Evolutionary conservation across 225 moss, liverwort and hornwort species (phyloP).

Genomic region (Ulota crispa): DNA sequence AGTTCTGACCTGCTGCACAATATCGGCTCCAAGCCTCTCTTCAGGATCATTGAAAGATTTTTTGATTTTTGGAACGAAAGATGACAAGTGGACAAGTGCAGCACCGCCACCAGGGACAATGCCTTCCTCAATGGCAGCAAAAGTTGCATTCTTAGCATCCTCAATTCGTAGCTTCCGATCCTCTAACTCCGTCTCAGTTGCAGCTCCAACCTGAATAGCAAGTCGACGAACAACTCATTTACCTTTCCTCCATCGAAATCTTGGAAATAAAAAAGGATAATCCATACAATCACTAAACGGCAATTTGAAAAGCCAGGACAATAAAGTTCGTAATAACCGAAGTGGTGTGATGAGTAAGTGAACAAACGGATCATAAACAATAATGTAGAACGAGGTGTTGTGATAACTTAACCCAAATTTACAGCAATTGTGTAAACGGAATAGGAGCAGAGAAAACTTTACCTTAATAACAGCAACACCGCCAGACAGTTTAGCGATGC

Average conservation of each 20-base stretch:
- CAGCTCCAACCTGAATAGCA: conserved; percentile 73
- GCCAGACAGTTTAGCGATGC: conserved; percentile 78
- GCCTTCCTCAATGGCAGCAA: conserved; percentile 87
- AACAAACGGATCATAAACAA: not conserved
- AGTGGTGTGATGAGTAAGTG: not conserved
- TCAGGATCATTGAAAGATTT: conserved; percentile 53
- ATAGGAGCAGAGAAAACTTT: not conserved
- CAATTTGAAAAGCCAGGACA: not conserved
- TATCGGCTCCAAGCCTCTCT: conserved; percentile 77
- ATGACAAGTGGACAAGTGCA: conserved; percentile 76
- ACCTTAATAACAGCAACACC: conserved; percentile 96
- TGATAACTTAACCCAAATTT: not conserved
- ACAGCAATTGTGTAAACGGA: not conserved
- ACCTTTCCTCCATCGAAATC: not conserved
- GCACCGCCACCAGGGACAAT: conserved; percentile 92
- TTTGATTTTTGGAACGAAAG: conserved; percentile 59
- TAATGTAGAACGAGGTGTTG: not conserved
- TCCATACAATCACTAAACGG: not conserved
- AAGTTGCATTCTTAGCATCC: conserved; percentile 88
- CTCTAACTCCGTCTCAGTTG: conserved; percentile 82
- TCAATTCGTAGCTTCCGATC: conserved; percentile 89
- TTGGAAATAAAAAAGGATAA: not conserved
- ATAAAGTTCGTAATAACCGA: not conserved
- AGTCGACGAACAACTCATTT: not conserved
- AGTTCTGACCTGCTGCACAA: conserved; percentile 63